Base-by-base conservation (phyloP, 2,329 filamentous ascomycete genomes). In the Claviceps sorghi region DNA sequence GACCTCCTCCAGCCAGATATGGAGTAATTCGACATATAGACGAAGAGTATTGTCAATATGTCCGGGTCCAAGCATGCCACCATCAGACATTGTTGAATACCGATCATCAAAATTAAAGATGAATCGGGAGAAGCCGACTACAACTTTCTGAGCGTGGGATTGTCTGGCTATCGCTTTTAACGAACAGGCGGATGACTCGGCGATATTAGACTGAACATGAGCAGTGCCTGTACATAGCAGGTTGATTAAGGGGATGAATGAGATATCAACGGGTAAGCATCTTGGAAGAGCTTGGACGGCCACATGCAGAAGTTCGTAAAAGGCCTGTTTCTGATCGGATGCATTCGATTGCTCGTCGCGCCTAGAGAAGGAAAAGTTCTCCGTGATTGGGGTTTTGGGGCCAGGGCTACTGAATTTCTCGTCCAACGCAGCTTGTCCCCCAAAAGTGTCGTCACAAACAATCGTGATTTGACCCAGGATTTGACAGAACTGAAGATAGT, bases 21-120 rank as follows among this genome's bases (percentile, higher is more conserved):
- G 83, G 13, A 98, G 74, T 5, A 98, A 72, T 67, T 98, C 90
- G 30, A 97, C 88, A 61, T 98, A 98, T 11, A 98, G 75, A 56
- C 86, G 84, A 21, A 98, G 69, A 0, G 93, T 98, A 58, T 84
- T 95, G 65, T 98, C 93, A 53, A 98, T 96, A 62, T 98, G 93
- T 4, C 84, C 87, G 36, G 88, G 83, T 0, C 91, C 93, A 26
- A 98, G 80, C 83, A 98, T 93, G 2, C 93, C 93, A 34, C 94
- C 93, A 62, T 98, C 93, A 10, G 90, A 95, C 83, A 97, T 96
- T 34, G 93, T 97, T 1, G 91, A 88, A 66, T 98, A 98, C 26
- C 90, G 83, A 58, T 95, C 90, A 65, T 98, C 94, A 65, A 97
- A 98, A 59, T 93, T 95, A 72, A 98, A 98, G 51, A 98, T 98